These are phyloP conservation scores for Neopestalotiopsis sp. DNA, from an alignment of 2,329 filamentous ascomycete species.

Conservation along the genomic window DNA sequence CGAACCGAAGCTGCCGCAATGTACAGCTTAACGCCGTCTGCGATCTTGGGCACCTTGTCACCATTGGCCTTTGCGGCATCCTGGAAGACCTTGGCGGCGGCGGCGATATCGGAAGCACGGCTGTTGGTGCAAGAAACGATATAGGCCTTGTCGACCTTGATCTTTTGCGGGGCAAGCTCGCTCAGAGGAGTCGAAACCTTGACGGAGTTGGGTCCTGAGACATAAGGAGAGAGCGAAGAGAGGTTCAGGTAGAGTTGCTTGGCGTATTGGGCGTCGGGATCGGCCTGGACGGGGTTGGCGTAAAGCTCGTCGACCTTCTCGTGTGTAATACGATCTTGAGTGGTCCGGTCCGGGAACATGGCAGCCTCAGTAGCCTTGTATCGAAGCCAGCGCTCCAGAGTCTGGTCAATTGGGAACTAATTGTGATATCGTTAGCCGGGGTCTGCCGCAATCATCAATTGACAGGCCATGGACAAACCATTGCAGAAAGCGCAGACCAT, in stretches of 20 bases:
- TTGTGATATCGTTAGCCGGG: not conserved
- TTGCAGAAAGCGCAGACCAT: slow-evolving; percentile 68
- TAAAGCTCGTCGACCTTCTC: slow-evolving; percentile 75
- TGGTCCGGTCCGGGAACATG: slow-evolving; percentile 59
- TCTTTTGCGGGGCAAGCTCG: slow-evolving; percentile 75
- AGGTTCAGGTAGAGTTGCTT: slow-evolving; percentile 85
- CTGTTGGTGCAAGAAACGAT: slow-evolving; percentile 91
- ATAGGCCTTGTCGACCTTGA: slow-evolving; percentile 84
- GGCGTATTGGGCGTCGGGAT: slow-evolving; percentile 79
- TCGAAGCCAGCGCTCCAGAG: slow-evolving; percentile 76
- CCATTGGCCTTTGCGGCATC: slow-evolving; percentile 70
- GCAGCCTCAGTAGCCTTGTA: slow-evolving; percentile 76
- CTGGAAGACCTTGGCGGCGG: slow-evolving; percentile 84
- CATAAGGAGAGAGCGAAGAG: slow-evolving; percentile 81
- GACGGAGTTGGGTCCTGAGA: slow-evolving; percentile 89
- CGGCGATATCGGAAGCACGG: slow-evolving; percentile 78
- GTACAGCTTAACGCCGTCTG: slow-evolving; percentile 81
- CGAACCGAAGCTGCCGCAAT: slow-evolving; percentile 83
- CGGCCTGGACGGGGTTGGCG: slow-evolving; percentile 69
- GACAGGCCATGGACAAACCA: not conserved
- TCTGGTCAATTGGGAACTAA: slow-evolving; percentile 77
- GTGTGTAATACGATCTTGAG: slow-evolving; percentile 72
- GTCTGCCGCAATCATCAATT: slow-evolving; percentile 31
- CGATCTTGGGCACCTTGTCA: slow-evolving; percentile 68
- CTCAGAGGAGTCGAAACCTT: slow-evolving; percentile 82